These are phyloP conservation scores for Clonostachys chloroleuca DNA, from an alignment of 2,329 filamentous ascomycete species.

Conservation along the genomic window DNA sequence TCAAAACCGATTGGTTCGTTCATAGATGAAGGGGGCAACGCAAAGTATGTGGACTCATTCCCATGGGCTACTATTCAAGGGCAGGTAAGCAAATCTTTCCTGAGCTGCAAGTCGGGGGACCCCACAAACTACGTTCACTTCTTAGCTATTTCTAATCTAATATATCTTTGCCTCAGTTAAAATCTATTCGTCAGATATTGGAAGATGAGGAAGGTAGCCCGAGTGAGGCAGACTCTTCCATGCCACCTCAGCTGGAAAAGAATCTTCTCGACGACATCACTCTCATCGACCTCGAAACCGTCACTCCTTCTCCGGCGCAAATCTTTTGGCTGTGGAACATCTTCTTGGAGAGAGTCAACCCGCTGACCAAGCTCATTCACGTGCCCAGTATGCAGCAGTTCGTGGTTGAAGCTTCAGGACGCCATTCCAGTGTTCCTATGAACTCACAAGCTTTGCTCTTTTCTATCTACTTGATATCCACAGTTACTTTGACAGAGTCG, in stretches of 20 bases:
- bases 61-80: too few relatives aligned
- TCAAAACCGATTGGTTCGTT: too few relatives aligned
- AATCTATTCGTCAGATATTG: conserved; percentile 44
- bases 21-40: too few relatives aligned
- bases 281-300: conserved; percentile 32
- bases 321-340: conserved; percentile 71
- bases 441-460: conserved; percentile 60
- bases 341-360: conserved; percentile 71
- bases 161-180: conserved; percentile 6
- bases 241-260: conserved; percentile 12
- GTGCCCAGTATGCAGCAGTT: conserved; percentile 63
- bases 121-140: too few relatives aligned
- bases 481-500: conserved; percentile 48
- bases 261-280: conserved; percentile 40
- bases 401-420: conserved; percentile 57
- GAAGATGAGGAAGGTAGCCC: conserved; percentile 42
- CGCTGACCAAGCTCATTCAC: conserved; percentile 68
- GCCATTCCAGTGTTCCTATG: conserved; percentile 48
- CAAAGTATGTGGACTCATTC: too few relatives aligned
- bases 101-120: too few relatives aligned
- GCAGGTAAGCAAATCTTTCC: too few relatives aligned
- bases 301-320: conserved; percentile 62
- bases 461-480: conserved; percentile 59
- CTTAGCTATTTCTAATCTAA: too few relatives aligned
- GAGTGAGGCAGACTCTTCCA: conserved; percentile 6